Base-by-base conservation (phyloP, 345 rosid genomes). In the Turnera subulata region DNA sequence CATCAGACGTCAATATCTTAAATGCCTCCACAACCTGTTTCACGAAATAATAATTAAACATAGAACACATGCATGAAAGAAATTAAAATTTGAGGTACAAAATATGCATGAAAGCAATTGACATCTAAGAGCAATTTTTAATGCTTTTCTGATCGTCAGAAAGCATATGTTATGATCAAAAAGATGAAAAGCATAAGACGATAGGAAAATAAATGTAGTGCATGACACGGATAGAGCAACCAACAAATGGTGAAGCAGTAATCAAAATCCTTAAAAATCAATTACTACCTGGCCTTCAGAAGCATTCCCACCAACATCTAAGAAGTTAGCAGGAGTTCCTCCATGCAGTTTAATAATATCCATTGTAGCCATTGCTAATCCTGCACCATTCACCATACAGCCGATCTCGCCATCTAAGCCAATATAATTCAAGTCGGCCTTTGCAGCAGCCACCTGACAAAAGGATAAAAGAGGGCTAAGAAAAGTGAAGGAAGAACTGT, bases 311-410 rank as follows among this genome's bases (percentile, higher is more conserved):
- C 99, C 96, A 29, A 90, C 99, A 68, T 94, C 99, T 19, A 94
- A 84, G 69, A 90, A 94, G 78, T 94, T 94, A 60, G 99, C 99
- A 25, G 97, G 99, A 50, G 99, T 94, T 63, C 97, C 99, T 20
- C 97, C 99, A 58, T 90, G 97, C 83, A 94, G 52, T 72, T 94
- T 94, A 51, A 94, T 90, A 46, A 94, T 90, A 76, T 94, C 99
- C 99, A 90, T 94, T 20, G 97, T 88, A 62, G 99, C 97, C 97
- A 89, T 94, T 15, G 97, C 99, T 63, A 94, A 73, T 71, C 99
- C 97, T n/a, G 99, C 97, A 62, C 99, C 99, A 78, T 94, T 94
- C 55, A 94, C 99, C 99, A 94, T 94, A 87, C 99, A 94, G 52
- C 99, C 99, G 68, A 94, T 94, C 81, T 94, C 99, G 53, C 99